A percentile compares a stretch with the other conserved stretches of the same genome.
phyloP scores from a whole-genome alignment of 2,329 filamentous ascomycete genomes.

The Achaetomium macrosporum region DNA sequence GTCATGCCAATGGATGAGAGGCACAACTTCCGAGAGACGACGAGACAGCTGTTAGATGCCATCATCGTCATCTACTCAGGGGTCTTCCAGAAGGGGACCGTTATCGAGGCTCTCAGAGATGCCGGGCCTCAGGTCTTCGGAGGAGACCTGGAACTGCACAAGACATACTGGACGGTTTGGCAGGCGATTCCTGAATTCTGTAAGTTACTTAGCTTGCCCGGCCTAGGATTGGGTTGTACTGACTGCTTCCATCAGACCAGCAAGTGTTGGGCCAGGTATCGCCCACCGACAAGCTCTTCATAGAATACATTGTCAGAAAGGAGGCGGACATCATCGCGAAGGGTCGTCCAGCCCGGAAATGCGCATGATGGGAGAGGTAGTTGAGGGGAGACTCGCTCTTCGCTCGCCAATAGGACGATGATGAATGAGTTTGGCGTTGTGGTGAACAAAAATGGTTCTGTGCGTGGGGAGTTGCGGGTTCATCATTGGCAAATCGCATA shows the following conservation, averaged over 20 bases:
- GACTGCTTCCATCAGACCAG: slow-evolving; percentile 6
- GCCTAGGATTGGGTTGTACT: neutral
- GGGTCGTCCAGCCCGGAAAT: neutral
- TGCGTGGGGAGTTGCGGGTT: neutral
- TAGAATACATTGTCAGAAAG: slow-evolving; percentile 6
- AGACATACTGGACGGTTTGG: slow-evolving; percentile 9
- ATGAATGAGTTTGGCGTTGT: neutral
- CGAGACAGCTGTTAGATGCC: slow-evolving; percentile 14
- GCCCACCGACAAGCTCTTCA: slow-evolving; percentile 12
- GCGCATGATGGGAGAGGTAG: neutral
- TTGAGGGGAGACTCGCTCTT: neutral
- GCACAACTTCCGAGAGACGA: slow-evolving; percentile 17
- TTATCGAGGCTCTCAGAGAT: slow-evolving; percentile 10
- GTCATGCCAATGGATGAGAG: slow-evolving; percentile 7
- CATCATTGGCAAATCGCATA: neutral
- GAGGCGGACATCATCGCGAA: slow-evolving; percentile 2
- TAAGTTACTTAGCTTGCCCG: slow-evolving; percentile 9
- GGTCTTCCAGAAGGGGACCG: slow-evolving; percentile 19
- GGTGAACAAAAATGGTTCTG: neutral
- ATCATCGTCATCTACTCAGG: slow-evolving; percentile 20
- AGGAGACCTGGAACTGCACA: neutral
- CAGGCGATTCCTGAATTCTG: slow-evolving; percentile 15
- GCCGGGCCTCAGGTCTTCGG: slow-evolving; percentile 8
- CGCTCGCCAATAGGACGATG: neutral
- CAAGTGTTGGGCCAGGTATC: slow-evolving; percentile 10